phyloP scores from a whole-genome alignment of 768 basidiomycete species.

The Xerocomus spinulosus region DNA sequence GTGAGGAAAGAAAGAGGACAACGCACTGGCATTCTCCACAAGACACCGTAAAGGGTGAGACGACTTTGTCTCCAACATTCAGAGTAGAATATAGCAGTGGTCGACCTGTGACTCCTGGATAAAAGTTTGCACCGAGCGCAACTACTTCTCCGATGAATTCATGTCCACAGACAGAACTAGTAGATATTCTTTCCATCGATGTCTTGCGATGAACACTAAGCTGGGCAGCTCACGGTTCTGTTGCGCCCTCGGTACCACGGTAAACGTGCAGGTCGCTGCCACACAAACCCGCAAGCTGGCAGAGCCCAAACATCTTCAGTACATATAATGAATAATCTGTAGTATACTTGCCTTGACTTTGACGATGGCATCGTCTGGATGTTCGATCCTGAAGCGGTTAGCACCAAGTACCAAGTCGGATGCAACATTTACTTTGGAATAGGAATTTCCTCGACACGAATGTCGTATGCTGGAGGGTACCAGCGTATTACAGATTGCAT shows the following conservation, averaged over 20 bases:
- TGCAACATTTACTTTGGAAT: slow-evolving; percentile 46
- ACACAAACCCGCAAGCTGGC: slow-evolving; percentile 61
- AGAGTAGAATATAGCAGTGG: slow-evolving; percentile 61
- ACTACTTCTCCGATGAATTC: slow-evolving; percentile 75
- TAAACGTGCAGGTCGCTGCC: slow-evolving; percentile 77
- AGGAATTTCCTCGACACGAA: slow-evolving; percentile 60
- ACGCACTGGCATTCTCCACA: slow-evolving; percentile 84
- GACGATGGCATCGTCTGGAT: slow-evolving; percentile 75
- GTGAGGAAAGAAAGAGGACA: background rate
- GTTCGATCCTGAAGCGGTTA: slow-evolving; percentile 46
- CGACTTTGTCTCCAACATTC: slow-evolving; percentile 69
- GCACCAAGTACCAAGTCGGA: background rate
- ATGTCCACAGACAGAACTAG: slow-evolving; percentile 65
- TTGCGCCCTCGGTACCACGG: slow-evolving; percentile 53
- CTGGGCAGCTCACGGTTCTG: slow-evolving; percentile 43
- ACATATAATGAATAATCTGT: background rate
- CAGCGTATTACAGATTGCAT: slow-evolving; percentile 43
- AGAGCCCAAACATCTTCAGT: background rate
- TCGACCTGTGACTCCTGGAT: slow-evolving; percentile 39
- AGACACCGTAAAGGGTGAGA: slow-evolving; percentile 76
- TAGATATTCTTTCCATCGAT: background rate
- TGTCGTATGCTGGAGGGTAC: slow-evolving; percentile 65
- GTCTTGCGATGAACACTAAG: background rate
- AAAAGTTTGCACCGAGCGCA: slow-evolving; percentile 59
- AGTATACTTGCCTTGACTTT: slow-evolving; percentile 55